phyloP scores from a whole-genome alignment of 1,139 yeast species.

The Yamadazyma atlantica region DNA sequence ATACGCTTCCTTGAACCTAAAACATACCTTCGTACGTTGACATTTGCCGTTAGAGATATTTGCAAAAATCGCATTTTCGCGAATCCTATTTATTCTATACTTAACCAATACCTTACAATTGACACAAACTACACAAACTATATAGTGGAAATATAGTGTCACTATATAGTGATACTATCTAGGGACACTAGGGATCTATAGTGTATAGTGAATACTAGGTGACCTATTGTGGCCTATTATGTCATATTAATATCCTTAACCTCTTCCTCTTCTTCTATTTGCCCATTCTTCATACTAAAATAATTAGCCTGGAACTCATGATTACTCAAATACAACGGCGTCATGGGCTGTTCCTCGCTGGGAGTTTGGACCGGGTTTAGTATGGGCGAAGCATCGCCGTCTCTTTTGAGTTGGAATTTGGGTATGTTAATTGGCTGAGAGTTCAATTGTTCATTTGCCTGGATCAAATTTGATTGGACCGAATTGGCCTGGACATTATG shows the following conservation, averaged over 20 bases:
- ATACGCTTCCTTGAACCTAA: too few relatives aligned
- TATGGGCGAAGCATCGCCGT: constrained; percentile 35
- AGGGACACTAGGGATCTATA: too few relatives aligned
- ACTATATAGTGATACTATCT: too few relatives aligned
- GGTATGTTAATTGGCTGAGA: constrained; percentile 8
- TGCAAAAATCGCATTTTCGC: constrained; percentile 1
- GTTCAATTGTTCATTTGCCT: background rate
- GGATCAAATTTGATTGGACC: too few relatives aligned
- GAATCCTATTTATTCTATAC: background rate
- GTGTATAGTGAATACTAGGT: too few relatives aligned
- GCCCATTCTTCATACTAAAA: constrained; percentile 11
- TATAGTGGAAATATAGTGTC: too few relatives aligned
- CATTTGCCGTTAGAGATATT: too few relatives aligned
- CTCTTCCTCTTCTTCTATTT: constrained; percentile 16
- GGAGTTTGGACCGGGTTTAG: constrained; percentile 47
- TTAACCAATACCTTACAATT: background rate
- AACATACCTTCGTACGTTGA: constrained; percentile 47
- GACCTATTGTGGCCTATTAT: too few relatives aligned
- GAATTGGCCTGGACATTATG: too few relatives aligned
- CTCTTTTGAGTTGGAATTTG: constrained; percentile 2
- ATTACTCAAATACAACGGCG: constrained; percentile 38
- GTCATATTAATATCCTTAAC: background rate
- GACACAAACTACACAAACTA: too few relatives aligned
- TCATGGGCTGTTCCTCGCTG: constrained; percentile 46
- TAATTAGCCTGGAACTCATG: constrained; percentile 12